phyloP scores from a whole-genome alignment of 768 basidiomycete genomes.

The Rhodotorula kratochvilovae region DNA sequence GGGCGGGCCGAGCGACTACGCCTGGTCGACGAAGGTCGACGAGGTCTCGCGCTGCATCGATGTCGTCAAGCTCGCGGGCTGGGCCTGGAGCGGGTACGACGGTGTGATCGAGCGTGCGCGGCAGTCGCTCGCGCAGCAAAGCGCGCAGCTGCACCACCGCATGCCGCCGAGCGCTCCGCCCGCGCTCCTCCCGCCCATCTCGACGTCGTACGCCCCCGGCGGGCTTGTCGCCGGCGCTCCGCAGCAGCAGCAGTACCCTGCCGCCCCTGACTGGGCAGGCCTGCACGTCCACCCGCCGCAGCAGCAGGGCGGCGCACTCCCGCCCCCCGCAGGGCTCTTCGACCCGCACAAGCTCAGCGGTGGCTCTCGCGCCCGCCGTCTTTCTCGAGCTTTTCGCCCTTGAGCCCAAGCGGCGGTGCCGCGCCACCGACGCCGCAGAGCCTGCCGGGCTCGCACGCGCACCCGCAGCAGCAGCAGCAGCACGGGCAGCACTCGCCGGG shows the following conservation, averaged over 20 bases:
- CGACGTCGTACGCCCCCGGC: background rate
- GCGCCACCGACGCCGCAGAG: background rate
- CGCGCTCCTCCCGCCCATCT: background rate
- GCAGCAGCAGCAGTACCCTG: background rate
- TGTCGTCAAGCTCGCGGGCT: background rate
- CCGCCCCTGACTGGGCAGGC: background rate
- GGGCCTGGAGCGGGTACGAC: background rate
- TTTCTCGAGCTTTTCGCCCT: background rate
- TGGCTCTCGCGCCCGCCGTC: background rate
- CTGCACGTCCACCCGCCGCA: background rate
- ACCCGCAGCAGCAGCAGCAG: background rate
- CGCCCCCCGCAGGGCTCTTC: background rate
- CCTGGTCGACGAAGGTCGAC: conserved; percentile 14
- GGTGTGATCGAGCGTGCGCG: background rate
- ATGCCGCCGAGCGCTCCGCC: background rate
- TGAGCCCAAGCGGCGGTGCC: background rate
- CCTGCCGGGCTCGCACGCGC: background rate
- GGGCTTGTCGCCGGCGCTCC: background rate
- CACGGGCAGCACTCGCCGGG: no score
- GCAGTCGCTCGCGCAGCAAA: background rate
- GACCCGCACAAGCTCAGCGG: background rate
- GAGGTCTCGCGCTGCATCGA: conserved; percentile 12
- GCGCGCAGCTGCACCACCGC: background rate
- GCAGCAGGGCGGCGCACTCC: background rate
- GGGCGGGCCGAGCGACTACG: conserved; percentile 6